Conservation (phyloP, 768 basidiomycete species). For the Pisolithus albus region DNA sequence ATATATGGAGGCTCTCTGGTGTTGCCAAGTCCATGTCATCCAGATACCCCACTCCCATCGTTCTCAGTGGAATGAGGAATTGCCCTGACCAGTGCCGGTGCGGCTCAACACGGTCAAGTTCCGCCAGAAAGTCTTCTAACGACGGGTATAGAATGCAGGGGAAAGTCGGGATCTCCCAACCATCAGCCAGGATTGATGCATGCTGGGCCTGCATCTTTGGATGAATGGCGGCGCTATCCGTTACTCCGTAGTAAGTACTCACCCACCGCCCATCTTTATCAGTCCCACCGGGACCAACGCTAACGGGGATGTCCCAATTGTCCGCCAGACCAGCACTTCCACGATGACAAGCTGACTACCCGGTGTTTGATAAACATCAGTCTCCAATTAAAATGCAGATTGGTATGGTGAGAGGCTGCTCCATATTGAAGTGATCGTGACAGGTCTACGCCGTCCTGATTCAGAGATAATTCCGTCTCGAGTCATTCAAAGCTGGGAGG, state of each 20-base stretch:
- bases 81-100: not conserved
- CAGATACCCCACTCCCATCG: not conserved
- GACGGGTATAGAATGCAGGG: not conserved
- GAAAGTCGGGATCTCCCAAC: not conserved
- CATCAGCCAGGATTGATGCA: not conserved
- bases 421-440: too few relatives aligned
- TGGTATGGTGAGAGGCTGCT: too few relatives aligned
- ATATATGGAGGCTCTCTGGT: not conserved
- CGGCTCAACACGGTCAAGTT: not conserved
- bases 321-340: too few relatives aligned
- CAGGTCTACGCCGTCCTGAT: too few relatives aligned
- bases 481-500: too few relatives aligned
- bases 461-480: too few relatives aligned
- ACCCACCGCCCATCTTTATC: not conserved
- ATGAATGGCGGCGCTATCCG: not conserved
- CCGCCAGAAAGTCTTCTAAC: not conserved
- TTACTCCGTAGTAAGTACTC: not conserved
- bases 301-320: too few relatives aligned
- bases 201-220: not conserved
- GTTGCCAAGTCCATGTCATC: not conserved
- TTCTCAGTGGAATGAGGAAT: constrained; percentile 2
- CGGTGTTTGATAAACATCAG: too few relatives aligned
- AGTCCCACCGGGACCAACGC: not conserved
- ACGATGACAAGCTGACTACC: too few relatives aligned
- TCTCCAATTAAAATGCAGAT: too few relatives aligned